Conservation (phyloP, 1,284 basidiomycete genomes). For the Ustilago crameri region DNA sequence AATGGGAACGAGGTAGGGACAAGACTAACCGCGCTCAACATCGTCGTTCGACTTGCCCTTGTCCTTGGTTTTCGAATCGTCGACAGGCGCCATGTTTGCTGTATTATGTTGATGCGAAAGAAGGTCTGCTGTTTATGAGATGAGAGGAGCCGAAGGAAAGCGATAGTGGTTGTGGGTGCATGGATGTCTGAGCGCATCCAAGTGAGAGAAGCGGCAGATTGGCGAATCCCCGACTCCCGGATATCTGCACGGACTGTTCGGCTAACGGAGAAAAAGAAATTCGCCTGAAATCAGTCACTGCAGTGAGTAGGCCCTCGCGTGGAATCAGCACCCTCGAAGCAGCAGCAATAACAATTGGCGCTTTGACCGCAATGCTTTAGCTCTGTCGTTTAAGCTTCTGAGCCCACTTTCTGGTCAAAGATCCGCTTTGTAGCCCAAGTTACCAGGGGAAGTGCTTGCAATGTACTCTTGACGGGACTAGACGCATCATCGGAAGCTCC, state of each 20-base stretch:
- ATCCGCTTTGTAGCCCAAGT: too few species aligned
- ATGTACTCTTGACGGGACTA: too few species aligned
- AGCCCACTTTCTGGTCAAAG: too few species aligned
- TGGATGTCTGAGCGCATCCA: constrained; percentile 5
- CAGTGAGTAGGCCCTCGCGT: too few species aligned
- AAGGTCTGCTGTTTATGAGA: too few species aligned
- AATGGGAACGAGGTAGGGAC: too few species aligned
- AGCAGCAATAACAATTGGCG: neutral
- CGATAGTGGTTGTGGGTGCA: neutral
- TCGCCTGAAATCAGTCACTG: constrained; percentile 5
- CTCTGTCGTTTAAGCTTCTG: too few species aligned
- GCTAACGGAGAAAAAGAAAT: constrained; percentile 1
- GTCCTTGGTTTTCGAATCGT: constrained; percentile 34
- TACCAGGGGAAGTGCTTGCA: too few species aligned
- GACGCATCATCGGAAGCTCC: too few species aligned
- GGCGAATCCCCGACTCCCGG: constrained; percentile 8
- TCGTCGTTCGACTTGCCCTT: constrained; percentile 32
- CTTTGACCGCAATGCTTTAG: neutral
- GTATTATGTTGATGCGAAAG: too few species aligned
- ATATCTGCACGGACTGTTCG: neutral
- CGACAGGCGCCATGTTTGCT: constrained; percentile 22
- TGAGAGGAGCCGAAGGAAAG: too few species aligned
- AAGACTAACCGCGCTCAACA: constrained; percentile 28
- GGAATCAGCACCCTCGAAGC: too few species aligned
- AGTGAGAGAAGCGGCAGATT: neutral